Base-by-base conservation (phyloP, 108 stramenopile species). In the Cyclotella distinguenda region DNA sequence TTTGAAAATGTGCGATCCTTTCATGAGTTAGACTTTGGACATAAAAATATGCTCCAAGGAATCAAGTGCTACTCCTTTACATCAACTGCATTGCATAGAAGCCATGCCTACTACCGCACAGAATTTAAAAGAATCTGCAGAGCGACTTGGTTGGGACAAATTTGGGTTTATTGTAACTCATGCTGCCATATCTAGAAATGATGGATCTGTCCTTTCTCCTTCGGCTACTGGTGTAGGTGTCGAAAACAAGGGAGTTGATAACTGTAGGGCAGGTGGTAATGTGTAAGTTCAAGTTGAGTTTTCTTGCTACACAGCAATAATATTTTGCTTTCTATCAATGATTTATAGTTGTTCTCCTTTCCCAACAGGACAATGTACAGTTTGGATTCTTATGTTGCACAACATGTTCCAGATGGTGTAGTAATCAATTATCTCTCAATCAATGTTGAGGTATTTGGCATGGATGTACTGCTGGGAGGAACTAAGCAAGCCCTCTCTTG, bases 11-110 rank as follows among this genome's bases (percentile, higher is more conserved):
- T n/a, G n/a, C n/a, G n/a, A n/a, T n/a, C n/a, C n/a, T n/a, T n/a
- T n/a, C n/a, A n/a, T n/a, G n/a, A n/a, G n/a, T n/a, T n/a, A n/a
- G n/a, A n/a, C n/a, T n/a, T n/a, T n/a, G n/a, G n/a, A n/a, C n/a
- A n/a, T n/a, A n/a, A n/a, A n/a, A n/a, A n/a, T n/a, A n/a, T n/a
- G n/a, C n/a, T n/a, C n/a, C n/a, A n/a, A n/a, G n/a, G n/a, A n/a
- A n/a, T n/a, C n/a, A n/a, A n/a, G n/a, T n/a, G n/a, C n/a, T n/a
- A n/a, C n/a, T n/a, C n/a, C n/a, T n/a, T n/a, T n/a, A n/a, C n/a
- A n/a, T 8, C 19, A 60, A 35, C 39, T 72, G 1, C 64, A 79
- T 56, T 88, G 86, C 35, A 64, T 88, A 18, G 86, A 88, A 58
- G 68, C 86, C 11, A 83, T 88, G 82, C 77, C 86, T 3, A 9